A percentile compares a stretch with the other conserved stretches of the same genome.
These are phyloP conservation scores for Cyberlindnera suaveolens DNA, from an alignment of 805 yeast genomes.

Conservation along the genomic window DNA sequence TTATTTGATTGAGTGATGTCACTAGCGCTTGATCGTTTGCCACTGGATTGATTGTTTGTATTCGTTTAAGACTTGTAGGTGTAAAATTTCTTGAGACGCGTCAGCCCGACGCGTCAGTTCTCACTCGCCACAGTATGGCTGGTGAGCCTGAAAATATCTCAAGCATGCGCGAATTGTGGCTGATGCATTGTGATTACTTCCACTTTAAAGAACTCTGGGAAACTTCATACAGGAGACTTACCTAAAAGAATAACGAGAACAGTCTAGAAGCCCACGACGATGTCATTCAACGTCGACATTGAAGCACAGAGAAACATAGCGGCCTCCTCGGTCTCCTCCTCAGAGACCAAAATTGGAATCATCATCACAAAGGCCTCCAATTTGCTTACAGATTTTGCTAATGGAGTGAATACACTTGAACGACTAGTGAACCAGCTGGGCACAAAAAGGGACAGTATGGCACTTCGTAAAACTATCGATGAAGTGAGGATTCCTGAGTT, in stretches of 20 bases:
- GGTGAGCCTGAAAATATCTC: too few species aligned
- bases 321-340: background rate
- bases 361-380: conserved; percentile 23
- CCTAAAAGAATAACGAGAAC: too few species aligned
- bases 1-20: background rate
- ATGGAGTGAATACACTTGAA: conserved; percentile 44
- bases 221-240: too few species aligned
- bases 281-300: conserved; percentile 26
- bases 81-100: too few species aligned
- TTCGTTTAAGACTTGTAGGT: too few species aligned
- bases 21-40: too few species aligned
- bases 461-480: conserved; percentile 29
- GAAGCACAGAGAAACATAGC: conserved; percentile 21
- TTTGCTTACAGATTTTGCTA: conserved; percentile 36
- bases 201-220: too few species aligned
- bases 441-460: conserved; percentile 33
- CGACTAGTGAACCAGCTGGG: conserved; percentile 46
- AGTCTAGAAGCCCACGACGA: background rate
- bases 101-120: too few species aligned
- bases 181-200: too few species aligned
- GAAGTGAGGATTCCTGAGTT: conserved; percentile 14
- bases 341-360: conserved; percentile 14
- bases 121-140: too few species aligned
- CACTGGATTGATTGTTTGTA: too few species aligned
- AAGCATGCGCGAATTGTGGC: too few species aligned